Base-by-base conservation (phyloP, 371 early-diverging fungal genomes). In the Mortierella sp. region DNA sequence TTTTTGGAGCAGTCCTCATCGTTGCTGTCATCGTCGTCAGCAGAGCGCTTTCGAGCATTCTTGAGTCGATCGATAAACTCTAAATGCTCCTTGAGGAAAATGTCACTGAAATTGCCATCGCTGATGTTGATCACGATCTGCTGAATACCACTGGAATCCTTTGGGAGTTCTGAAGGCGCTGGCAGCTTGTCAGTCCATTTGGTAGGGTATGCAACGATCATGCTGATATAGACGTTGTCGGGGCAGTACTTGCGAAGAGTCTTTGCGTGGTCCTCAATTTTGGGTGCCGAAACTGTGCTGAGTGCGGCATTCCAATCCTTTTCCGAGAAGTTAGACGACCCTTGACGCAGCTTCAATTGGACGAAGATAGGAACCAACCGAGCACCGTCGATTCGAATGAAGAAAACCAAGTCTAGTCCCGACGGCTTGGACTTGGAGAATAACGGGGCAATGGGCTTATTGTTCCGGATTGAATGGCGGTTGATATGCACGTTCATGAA, bases 201-300 rank as follows among this genome's bases (percentile, higher is more conserved):
- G 78, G 72, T 72, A 61, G 81, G 81, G 48, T 81, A 81, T 28
- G 81, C 81, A 74, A 77, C 74, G 26, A 76, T 71, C 77, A 81
- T 77, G 72, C 82, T 77, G 74, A 81, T 72, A 67, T 74, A 77
- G 54, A 77, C 75, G 46, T 81, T 81, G 64, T 74, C 72, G 19
- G 77, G 82, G 67, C 75, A 77, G 74, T 74, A 74, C 48, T 72
- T 67, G 59, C 77, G 77, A 44, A 77, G 76, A 37, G 26, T 43
- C 71, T 77, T 69, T 26, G 54, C 77, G 48, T 77, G 81, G 21
- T 13, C 64, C 54, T 81, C 71, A 31, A 76, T 77, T 14, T 71
- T 76, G 64, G 57, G 14, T 51, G 77, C 77, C 8, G 75, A 81
- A 31, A 77, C 77, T 55, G 80, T 80, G 69, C 70, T 37, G 54